phyloP scores from a whole-genome alignment of 2,329 filamentous ascomycete genomes.

The Cladosporium sp. region DNA sequence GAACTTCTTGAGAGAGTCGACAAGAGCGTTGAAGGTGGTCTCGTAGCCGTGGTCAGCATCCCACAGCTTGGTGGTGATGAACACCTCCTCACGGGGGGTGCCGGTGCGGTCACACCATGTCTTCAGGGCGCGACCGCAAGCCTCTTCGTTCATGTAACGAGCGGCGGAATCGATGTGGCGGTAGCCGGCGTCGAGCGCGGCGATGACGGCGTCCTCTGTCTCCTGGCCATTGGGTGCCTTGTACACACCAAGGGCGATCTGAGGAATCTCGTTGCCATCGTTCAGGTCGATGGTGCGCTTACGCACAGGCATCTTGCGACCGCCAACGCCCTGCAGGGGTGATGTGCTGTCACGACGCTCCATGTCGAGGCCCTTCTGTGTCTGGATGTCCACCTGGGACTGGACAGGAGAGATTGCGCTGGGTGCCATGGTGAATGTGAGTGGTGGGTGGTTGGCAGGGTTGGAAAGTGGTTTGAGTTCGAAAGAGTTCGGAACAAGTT shows the following conservation, averaged over 20 bases:
- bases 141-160: slow-evolving; percentile 42
- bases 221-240: slow-evolving; percentile 31
- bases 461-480: neutral
- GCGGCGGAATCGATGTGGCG: slow-evolving; percentile 49
- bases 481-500: neutral
- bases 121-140: slow-evolving; percentile 39
- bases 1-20: slow-evolving; percentile 37
- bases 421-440: slow-evolving; percentile 5
- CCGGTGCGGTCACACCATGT: slow-evolving; percentile 49
- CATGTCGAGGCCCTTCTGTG: slow-evolving; percentile 21
- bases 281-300: slow-evolving; percentile 32
- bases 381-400: slow-evolving; percentile 20
- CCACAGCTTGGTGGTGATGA: slow-evolving; percentile 39
- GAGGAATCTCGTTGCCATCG: slow-evolving; percentile 35
- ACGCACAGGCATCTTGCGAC: slow-evolving; percentile 17
- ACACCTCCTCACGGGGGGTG: slow-evolving; percentile 33
- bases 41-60: slow-evolving; percentile 32
- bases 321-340: slow-evolving; percentile 2
- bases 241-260: slow-evolving; percentile 38
- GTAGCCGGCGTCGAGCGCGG: slow-evolving; percentile 46
- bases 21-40: slow-evolving; percentile 30
- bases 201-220: slow-evolving; percentile 34
- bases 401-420: slow-evolving; percentile 4
- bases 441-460: neutral
- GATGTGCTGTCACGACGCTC: slow-evolving; percentile 12